Base-by-base conservation (phyloP, 1,284 basidiomycete species). In the Trichosporon ovoides region DNA sequence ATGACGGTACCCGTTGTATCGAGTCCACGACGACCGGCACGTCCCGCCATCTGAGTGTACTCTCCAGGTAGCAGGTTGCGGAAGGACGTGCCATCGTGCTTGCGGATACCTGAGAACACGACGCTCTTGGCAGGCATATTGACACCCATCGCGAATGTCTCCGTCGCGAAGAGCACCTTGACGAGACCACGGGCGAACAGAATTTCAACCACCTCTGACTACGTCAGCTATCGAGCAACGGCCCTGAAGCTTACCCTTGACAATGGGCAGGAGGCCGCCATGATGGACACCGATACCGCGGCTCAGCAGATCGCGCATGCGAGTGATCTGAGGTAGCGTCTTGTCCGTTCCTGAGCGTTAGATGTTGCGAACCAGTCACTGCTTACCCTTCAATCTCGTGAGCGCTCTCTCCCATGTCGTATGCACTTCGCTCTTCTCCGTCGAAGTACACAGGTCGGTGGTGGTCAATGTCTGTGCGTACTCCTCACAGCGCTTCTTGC, bases 141-240 rank as follows among this genome's bases (percentile, higher is more conserved):
- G 60, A 99, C 96, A 50, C 93, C 93, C 96, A 99, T 98, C 0
- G 96, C 96, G 74, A 99, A 99, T 0, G 96, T 98, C 77, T 99
- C 96, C 0, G 96, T 99, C 0, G 96, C 96, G 71, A 98, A 99
- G 11, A 99, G 79, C 16, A 98, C 87, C 77, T 98, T 98, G 60
- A 99, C 95, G 37, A 98, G 81, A 20, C 96, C 96, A 35, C 93
- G 85, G 10, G 93, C 89, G 72, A 99, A 99, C 16, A 99, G 81
- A 40, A 98, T 88, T 74, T 99, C 95, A 14, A 98, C 95, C 10
- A 96, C 85, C 89, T 94, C 72, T 74, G 56, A n/a, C 12, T n/a
- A 31, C 93, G 91, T 94, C 20, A 95, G 84, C 88, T 89, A 3
- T n/a, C n/a, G n/a, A n/a, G 7, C 11, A 10, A 55, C 7, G 0